Evolutionary conservation across 768 basidiomycete genomes (phyloP), one percentile per base, ranked within the genome.

Genomic region (Roridomyces roridus): DNA sequence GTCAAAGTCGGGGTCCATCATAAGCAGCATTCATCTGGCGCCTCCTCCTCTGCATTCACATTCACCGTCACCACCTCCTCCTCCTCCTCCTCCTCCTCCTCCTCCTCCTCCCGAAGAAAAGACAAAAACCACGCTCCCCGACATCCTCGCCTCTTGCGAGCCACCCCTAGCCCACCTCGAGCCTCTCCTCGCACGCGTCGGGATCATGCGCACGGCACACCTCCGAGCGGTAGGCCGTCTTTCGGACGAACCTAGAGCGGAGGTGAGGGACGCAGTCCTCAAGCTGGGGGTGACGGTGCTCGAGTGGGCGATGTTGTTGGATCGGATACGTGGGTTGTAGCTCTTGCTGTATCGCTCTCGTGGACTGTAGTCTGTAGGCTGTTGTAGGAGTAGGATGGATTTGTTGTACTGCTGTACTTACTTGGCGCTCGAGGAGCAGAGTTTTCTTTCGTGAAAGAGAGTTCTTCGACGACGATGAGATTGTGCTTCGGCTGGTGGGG

Each of bases 221-320:
- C 70, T 91, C 34, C 75, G 80, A 11, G 89, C 89, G 2, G 72
- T 91, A 17, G 80, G 78, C 9, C 76, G 81, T 51, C 69, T 91
- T 58, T 82, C 80, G 34, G 86, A 87, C 51, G 85, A 83, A 56
- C 90, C 85, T 20, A 72, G 89, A 59, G 73, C 83, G 54, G 87
- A 90, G 68, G 77, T 91, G 45, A 87, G 80, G 70, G 86, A 88
- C 63, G 86, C 85, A 61, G 89, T 88, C 49, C 65, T 91, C 70
- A 82, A 74, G 66, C 74, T 81, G 63, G 89, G 89, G 1, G 75
- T 91, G 46, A 89, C 88, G 0, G 78, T 89, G 8, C 75, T 91
- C 72, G 89, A 91, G 64, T 91, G 89, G 89, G 89, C 89, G 21
- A 87, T 91, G 64, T 74, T 91, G 63, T 69, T 91, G 55, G 89